A percentile compares a stretch with the other conserved stretches of the same genome.
Evolutionary conservation across 83 land plant genomes (phyloP).

Genomic region (Picea mariana): DNA sequence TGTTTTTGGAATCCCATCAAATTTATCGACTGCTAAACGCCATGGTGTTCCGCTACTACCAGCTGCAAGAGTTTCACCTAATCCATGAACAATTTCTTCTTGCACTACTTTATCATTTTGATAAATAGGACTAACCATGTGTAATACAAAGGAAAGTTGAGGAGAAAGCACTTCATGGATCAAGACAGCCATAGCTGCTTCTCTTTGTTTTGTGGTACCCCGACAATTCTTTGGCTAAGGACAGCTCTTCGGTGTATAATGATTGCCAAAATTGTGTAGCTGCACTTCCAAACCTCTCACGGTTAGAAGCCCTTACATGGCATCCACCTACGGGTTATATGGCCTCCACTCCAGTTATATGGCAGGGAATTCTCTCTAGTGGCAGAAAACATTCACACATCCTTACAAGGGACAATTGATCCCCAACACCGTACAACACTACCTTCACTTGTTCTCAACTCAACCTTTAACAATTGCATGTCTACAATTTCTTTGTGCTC

Average conservation of each 20-base stretch:
- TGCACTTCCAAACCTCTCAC: slow-evolving; percentile 69
- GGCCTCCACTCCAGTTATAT: too few relatives aligned
- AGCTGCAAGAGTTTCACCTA: slow-evolving; percentile 93
- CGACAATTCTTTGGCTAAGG: slow-evolving; percentile 82
- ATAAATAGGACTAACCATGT: slow-evolving; percentile 86
- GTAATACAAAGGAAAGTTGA: slow-evolving; percentile 22
- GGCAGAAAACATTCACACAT: too few relatives aligned
- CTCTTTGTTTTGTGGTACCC: slow-evolving; percentile 60
- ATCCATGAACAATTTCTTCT: slow-evolving; percentile 88
- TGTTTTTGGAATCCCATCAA: slow-evolving; percentile 67
- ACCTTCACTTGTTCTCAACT: too few relatives aligned
- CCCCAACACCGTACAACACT: too few relatives aligned
- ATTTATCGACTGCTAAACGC: slow-evolving; percentile 72
- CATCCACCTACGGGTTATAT: too few relatives aligned
- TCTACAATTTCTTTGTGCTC: too few relatives aligned
- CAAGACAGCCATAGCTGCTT: slow-evolving; percentile 89
- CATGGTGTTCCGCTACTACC: slow-evolving; percentile 93
- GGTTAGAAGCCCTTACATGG: slow-evolving; percentile 69
- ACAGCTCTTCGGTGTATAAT: slow-evolving; percentile 87
- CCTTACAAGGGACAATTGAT: too few relatives aligned
- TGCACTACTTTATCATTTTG: slow-evolving; percentile 58
- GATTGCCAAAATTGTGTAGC: slow-evolving; percentile 92
- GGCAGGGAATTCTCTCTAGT: too few relatives aligned
- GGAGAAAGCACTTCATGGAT: slow-evolving; percentile 93
- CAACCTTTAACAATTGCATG: too few relatives aligned